Percentiles rank a stretch among this genome's conserved stretches.
These are phyloP conservation scores for Coccomyxa sp. DNA, from an alignment of 139 green algal species.

Conservation along the genomic window DNA sequence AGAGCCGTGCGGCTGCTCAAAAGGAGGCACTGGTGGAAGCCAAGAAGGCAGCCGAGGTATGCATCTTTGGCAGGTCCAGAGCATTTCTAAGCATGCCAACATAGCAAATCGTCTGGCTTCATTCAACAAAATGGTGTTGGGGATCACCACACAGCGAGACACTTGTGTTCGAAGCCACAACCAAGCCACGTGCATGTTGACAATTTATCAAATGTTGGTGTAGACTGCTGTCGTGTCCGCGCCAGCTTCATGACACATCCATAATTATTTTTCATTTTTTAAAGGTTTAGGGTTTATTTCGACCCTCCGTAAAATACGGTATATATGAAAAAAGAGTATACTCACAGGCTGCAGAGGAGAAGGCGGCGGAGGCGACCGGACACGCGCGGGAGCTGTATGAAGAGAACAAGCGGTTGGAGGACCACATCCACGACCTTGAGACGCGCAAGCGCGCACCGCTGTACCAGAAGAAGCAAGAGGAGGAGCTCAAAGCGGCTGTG, in stretches of 20 bases:
- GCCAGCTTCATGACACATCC: no score
- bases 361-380: conserved; percentile 25
- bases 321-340: not conserved
- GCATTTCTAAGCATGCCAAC: not conserved
- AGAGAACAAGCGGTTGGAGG: conserved; percentile 54
- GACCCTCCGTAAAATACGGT: no score
- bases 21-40: not conserved
- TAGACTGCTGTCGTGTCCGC: no score
- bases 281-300: no score
- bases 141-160: no score
- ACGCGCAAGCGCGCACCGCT: conserved; percentile 77
- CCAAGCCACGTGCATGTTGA: no score
- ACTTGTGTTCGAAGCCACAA: no score
- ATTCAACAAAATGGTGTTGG: not conserved
- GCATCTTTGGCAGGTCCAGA: not conserved
- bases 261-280: not conserved
- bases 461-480: conserved; percentile 85
- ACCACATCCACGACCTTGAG: conserved; percentile 78
- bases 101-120: not conserved
- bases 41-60: not conserved
- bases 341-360: conserved; percentile 5
- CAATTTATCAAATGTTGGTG: no score
- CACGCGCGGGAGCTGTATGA: conserved; percentile 53
- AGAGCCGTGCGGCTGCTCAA: not conserved
- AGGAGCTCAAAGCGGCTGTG: conserved; percentile 70